phyloP scores from a whole-genome alignment of 371 early-diverging fungal species.

The Rhizopus delemar region DNA sequence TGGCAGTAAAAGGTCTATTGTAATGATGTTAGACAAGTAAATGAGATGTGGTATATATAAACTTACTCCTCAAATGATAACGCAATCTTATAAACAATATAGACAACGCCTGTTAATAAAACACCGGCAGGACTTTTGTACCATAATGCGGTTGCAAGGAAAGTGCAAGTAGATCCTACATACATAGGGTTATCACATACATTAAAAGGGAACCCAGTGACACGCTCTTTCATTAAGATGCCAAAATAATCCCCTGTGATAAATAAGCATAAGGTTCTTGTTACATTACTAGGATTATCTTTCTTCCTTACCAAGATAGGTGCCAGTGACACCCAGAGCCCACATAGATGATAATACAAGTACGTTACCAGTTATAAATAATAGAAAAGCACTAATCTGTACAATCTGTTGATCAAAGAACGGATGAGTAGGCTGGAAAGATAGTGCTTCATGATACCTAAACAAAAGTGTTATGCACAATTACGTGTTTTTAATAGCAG shows the following conservation, averaged over 20 bases:
- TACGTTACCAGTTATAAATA: slow-evolving; percentile 68
- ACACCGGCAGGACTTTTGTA: slow-evolving; percentile 70
- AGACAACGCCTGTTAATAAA: slow-evolving; percentile 68
- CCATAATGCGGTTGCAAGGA: slow-evolving; percentile 86
- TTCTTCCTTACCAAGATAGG: slow-evolving; percentile 72
- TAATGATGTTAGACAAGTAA: not conserved
- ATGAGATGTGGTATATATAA: not conserved
- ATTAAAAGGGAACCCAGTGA: slow-evolving; percentile 91
- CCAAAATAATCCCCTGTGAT: slow-evolving; percentile 92
- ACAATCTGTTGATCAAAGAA: slow-evolving; percentile 50
- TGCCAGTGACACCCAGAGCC: slow-evolving; percentile 86
- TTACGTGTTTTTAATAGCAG: not conserved
- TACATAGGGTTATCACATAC: slow-evolving; percentile 93
- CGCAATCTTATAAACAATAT: slow-evolving; percentile 74
- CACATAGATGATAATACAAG: slow-evolving; percentile 88
- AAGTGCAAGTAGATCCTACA: slow-evolving; percentile 86
- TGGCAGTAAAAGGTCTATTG: slow-evolving; percentile 22
- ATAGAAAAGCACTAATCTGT: slow-evolving; percentile 48
- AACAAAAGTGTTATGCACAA: not conserved
- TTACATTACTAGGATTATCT: not conserved
- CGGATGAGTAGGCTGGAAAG: slow-evolving; percentile 62
- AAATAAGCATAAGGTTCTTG: not conserved
- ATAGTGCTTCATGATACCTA: slow-evolving; percentile 70
- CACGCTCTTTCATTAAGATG: slow-evolving; percentile 84
- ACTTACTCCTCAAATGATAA: slow-evolving; percentile 79